Evolutionary conservation across 805 yeast genomes (phyloP), one percentile per base, ranked within the genome.

Genomic region (Debaryomyces prosopidis): DNA sequence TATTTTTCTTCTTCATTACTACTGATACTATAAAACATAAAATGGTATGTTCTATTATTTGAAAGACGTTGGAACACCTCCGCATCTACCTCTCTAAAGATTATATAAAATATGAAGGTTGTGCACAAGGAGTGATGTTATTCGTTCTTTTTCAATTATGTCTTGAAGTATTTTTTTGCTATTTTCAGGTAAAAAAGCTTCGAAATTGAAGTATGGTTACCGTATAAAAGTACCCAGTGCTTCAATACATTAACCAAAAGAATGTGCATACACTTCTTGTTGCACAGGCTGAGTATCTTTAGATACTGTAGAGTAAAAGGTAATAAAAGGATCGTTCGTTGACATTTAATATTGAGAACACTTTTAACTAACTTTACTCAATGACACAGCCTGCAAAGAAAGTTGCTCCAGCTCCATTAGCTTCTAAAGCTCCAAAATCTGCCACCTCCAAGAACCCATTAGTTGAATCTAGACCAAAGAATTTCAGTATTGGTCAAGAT

Each of bases 401-500:
- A 66, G 75, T 70, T 57, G 76, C 76, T 56, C 72, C 72, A 66
- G 73, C 74, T 51, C 75, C 76, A 48, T 69, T 71, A 61, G 74
- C 75, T 53, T 51, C 65, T 47, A 70, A 68, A 62, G 42, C 65
- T 44, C 52, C 56, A 36, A 45, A 63, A 43, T 47, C 65, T 42
- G 53, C 65, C 48, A 47, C 67, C 30, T 52, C 62, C 42, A 53
- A 55, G 52, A 63, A 65, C 60, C 68, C 68, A 37, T 57, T 65
- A 55, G 48, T 59, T 36, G 65, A 87, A 75, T 76, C 96, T 55
- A 80, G 89, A 59, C 96, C 97, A 73, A 86, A 85, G 80, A 85
- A 83, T 79, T 92, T 85, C 69, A 98, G 98, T 77, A 86, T 94
- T 66, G 99, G 99, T 67, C 98, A 94, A 81, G 78, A 85, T 58